A percentile compares a stretch with the other conserved stretches of the same genome.
Evolutionary conservation across 2,329 filamentous ascomycete species (phyloP).

Genomic region (Huntiella bhutanensis): DNA sequence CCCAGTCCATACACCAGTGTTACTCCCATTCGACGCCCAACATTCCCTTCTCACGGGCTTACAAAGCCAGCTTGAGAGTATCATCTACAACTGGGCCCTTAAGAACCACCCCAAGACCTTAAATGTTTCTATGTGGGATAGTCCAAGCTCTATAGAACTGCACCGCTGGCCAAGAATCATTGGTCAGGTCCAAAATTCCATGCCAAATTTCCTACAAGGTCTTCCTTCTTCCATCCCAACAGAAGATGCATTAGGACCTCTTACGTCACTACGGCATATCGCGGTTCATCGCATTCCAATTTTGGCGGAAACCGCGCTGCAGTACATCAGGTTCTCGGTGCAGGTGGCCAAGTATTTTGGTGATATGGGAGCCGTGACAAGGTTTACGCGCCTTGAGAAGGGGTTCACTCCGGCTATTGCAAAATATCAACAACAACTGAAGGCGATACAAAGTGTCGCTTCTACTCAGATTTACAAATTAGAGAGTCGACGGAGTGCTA

Average conservation of each 20-base stretch:
- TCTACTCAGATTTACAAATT: not conserved
- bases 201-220: slow-evolving; percentile 3
- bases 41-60: slow-evolving; percentile 5
- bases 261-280: slow-evolving; percentile 8
- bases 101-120: not conserved
- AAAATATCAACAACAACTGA: not conserved
- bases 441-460: slow-evolving; percentile 1
- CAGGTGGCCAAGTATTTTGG: slow-evolving; percentile 4
- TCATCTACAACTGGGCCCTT: slow-evolving; percentile 5
- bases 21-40: slow-evolving; percentile 6
- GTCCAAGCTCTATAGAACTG: slow-evolving; percentile 5
- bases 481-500: slow-evolving; percentile 2
- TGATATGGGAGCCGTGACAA: not conserved
- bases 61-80: slow-evolving; percentile 5
- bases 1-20: not conserved
- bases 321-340: slow-evolving; percentile 1
- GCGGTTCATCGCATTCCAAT: slow-evolving; percentile 8
- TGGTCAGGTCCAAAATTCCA: not conserved
- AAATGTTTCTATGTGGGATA: slow-evolving; percentile 2
- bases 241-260: not conserved
- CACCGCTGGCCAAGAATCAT: slow-evolving; percentile 6
- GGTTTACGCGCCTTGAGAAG: not conserved
- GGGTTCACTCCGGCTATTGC: not conserved
- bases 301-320: not conserved
- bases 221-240: not conserved